Base-by-base conservation (phyloP, 1,284 basidiomycete genomes). In the Pterulicium gracile region DNA sequence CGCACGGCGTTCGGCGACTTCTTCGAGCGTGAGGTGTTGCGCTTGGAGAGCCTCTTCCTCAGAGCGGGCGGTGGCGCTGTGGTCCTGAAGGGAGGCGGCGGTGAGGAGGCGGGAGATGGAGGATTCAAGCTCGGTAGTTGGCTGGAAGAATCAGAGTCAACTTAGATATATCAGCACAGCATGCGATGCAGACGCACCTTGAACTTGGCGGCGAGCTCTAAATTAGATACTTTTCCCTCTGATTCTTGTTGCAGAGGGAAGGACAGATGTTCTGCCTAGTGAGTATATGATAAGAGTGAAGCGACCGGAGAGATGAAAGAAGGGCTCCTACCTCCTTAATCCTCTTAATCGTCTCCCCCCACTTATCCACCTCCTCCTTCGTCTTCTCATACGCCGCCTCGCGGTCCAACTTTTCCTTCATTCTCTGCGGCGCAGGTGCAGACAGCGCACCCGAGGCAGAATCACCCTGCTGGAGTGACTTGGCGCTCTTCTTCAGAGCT, bases 311-410 rank as follows among this genome's bases (percentile, higher is more conserved):
- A 21, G 42, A 20, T 21, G 3, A 7, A 24, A 20, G 19, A 39
- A 22, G 18, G 15, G 24, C 12, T 20, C 18, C 14, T 44, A 79
- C 85, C 68, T 92, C 86, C 55, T 81, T 81, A 52, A 94, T 88
- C 21, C 79, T 73, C 62, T 86, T 86, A 82, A 96, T 97, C 2
- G 91, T 88, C 5, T 81, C 81, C 41, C 80, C 80, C 95, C 95
- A 98, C 66, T 95, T 96, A 53, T 89, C 80, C 2, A 95, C 87
- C 61, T 98, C 94, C 54, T 80, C 77, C 58, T 90, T 91, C 2
- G 93, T 96, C 61, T 87, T 77, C 56, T 93, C 88, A 61, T 97
- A 97, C 0, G 95, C 96, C 2, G 92, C 95, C 59, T 92, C 81
- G 40, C 95, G 81, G 56, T 97, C 93, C 1, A 98, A 66, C 41